These are phyloP conservation scores for Bacidia gigantensis DNA, from an alignment of 495 filamentous ascomycete species.

Conservation along the genomic window DNA sequence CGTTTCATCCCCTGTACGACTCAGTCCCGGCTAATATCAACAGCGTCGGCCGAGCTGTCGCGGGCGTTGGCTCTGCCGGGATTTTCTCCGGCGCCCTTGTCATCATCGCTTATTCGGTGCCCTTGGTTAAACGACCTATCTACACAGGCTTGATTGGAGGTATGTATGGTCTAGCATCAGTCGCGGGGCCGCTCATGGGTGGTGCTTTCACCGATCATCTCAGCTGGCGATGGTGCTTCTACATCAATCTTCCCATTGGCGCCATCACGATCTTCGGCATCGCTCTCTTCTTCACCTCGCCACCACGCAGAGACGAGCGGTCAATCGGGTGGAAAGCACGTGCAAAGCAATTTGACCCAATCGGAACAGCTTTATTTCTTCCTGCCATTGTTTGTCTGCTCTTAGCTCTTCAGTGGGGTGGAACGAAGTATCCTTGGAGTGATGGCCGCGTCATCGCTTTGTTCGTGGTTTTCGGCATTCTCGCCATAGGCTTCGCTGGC, in stretches of 20 bases:
- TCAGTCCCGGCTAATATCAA: no score
- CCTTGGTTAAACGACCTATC: slow-evolving; percentile 53
- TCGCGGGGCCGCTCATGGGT: slow-evolving; percentile 59
- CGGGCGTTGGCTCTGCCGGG: slow-evolving; percentile 71
- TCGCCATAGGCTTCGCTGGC: slow-evolving; percentile 46
- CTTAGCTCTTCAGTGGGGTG: slow-evolving; percentile 80
- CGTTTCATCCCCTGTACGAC: no score
- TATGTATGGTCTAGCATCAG: slow-evolving; percentile 69
- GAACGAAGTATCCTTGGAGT: slow-evolving; percentile 52
- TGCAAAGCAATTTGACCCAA: slow-evolving; percentile 47
- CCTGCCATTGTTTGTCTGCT: slow-evolving; percentile 59
- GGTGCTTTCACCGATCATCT: slow-evolving; percentile 51
- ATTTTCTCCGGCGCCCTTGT: slow-evolving; percentile 72
- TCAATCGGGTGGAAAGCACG: slow-evolving; percentile 30
- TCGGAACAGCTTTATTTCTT: slow-evolving; percentile 54
- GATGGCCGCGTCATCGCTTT: slow-evolving; percentile 54
- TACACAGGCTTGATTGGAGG: slow-evolving; percentile 63
- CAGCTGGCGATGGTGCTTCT: slow-evolving; percentile 50
- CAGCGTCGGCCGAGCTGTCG: slow-evolving; percentile 69
- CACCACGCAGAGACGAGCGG: slow-evolving; percentile 33
- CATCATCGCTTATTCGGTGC: slow-evolving; percentile 65
- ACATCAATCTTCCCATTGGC: slow-evolving; percentile 57
- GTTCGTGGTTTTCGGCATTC: slow-evolving; percentile 53
- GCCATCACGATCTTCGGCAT: slow-evolving; percentile 48
- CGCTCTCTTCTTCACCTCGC: slow-evolving; percentile 44